phyloP scores from a whole-genome alignment of 2,329 filamentous ascomycete species.

The Exophiala alcalophila region DNA sequence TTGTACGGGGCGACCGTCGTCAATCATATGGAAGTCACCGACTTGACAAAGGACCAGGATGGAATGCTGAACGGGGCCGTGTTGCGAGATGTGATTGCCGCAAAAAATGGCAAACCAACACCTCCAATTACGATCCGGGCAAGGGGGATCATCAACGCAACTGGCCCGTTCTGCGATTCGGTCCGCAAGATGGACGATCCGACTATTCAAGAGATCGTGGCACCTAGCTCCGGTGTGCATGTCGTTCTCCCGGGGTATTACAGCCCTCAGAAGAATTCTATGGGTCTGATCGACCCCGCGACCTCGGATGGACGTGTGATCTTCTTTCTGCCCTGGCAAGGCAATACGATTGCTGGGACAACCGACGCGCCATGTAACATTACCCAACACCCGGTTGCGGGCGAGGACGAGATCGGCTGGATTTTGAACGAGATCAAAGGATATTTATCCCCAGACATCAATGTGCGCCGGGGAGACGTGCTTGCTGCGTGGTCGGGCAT shows the following conservation, averaged over 20 bases:
- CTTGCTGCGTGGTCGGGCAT: slow-evolving; percentile 88
- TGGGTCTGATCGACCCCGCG: slow-evolving; percentile 82
- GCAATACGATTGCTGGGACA: slow-evolving; percentile 86
- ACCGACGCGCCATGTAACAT: slow-evolving; percentile 76
- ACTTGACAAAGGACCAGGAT: slow-evolving; percentile 68
- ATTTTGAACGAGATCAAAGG: slow-evolving; percentile 79
- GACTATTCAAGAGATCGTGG: slow-evolving; percentile 70
- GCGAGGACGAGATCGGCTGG: slow-evolving; percentile 83
- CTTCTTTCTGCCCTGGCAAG: slow-evolving; percentile 92
- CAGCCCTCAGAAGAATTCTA: slow-evolving; percentile 65
- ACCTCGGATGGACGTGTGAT: slow-evolving; percentile 87
- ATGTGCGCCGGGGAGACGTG: slow-evolving; percentile 80
- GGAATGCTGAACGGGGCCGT: slow-evolving; percentile 72
- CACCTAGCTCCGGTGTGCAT: slow-evolving; percentile 81
- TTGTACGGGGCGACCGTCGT: slow-evolving; percentile 78
- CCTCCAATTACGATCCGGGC: slow-evolving; percentile 64
- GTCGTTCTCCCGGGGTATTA: slow-evolving; percentile 85
- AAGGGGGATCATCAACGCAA: slow-evolving; percentile 83
- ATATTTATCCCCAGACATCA: slow-evolving; percentile 80
- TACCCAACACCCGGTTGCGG: slow-evolving; percentile 68
- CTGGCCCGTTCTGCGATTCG: slow-evolving; percentile 80
- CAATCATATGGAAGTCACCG: slow-evolving; percentile 79
- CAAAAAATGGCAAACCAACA: slow-evolving; percentile 60
- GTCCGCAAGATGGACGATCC: slow-evolving; percentile 83
- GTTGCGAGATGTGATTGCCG: slow-evolving; percentile 67